phyloP scores from a whole-genome alignment of 371 early-diverging fungal species.

The Fennellomyces sp. region DNA sequence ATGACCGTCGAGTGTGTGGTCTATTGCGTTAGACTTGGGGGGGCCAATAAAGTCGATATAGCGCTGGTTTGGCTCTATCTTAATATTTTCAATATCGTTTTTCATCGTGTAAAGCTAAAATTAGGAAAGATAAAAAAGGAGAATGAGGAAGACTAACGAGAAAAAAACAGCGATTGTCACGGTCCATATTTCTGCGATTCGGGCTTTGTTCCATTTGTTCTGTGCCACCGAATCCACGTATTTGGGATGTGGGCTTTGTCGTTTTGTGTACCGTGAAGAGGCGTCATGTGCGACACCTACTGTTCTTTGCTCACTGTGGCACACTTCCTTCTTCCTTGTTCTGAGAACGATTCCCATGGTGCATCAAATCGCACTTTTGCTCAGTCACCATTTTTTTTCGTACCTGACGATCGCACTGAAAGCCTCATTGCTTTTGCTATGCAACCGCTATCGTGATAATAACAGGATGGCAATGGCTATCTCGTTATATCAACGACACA shows the following conservation, averaged over 20 bases:
- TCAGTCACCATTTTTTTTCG: neutral
- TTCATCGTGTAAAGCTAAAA: conserved; percentile 29
- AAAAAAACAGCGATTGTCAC: neutral
- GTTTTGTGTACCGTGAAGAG: no score
- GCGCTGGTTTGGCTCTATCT: conserved; percentile 39
- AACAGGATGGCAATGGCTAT: no score
- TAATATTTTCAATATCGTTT: conserved; percentile 37
- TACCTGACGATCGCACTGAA: no score
- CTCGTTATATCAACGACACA: no score
- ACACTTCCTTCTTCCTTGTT: neutral
- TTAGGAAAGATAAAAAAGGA: neutral
- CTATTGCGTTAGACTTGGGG: conserved; percentile 21
- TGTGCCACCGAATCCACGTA: neutral
- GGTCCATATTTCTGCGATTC: neutral
- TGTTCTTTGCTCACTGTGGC: neutral
- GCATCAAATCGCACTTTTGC: neutral
- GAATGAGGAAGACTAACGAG: neutral
- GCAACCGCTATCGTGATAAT: no score
- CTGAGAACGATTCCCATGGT: no score
- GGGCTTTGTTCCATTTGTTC: neutral
- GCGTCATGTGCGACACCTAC: neutral
- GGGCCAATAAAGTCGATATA: conserved; percentile 43
- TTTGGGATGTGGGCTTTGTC: no score
- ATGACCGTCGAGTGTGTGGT: conserved; percentile 29
- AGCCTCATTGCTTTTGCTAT: no score